Conservation (phyloP, 306 rosid genomes). For the Oemleria cerasiformis region DNA sequence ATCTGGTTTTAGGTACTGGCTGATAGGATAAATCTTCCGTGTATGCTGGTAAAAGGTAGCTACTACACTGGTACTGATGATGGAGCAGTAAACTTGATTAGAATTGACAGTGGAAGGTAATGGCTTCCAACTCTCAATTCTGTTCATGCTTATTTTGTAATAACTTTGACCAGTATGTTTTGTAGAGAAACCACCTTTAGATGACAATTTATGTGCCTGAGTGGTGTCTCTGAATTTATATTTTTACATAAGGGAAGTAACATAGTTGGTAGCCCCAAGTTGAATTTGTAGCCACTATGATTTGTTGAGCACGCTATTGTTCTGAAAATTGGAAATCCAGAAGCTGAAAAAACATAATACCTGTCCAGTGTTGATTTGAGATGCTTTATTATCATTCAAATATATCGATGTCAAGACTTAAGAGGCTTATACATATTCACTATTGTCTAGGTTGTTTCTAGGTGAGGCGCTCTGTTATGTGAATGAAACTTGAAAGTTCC, state of each 20-base stretch:
- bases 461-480: background rate
- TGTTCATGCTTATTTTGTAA: background rate
- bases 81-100: slow-evolving; percentile 93
- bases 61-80: slow-evolving; percentile 98
- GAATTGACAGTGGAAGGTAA: slow-evolving; percentile 87
- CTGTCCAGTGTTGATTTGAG: background rate
- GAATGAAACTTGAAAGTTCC: background rate
- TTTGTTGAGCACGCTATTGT: background rate
- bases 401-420: background rate
- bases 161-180: slow-evolving; percentile 20
- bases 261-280: background rate
- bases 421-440: background rate
- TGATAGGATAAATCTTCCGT: slow-evolving; percentile 88
- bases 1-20: slow-evolving; percentile 81
- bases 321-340: background rate
- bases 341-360: background rate
- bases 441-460: background rate
- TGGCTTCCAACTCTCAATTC: slow-evolving; percentile 19
- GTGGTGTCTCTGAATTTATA: background rate
- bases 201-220: slow-evolving; percentile 21
- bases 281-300: background rate
- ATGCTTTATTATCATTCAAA: background rate
- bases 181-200: slow-evolving; percentile 12
- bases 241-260: background rate
- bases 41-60: slow-evolving; percentile 98